Percentiles rank a stretch among this genome's conserved stretches.
These are phyloP conservation scores for Lentinula lateritia DNA, from an alignment of 768 basidiomycete genomes.

Conservation along the genomic window DNA sequence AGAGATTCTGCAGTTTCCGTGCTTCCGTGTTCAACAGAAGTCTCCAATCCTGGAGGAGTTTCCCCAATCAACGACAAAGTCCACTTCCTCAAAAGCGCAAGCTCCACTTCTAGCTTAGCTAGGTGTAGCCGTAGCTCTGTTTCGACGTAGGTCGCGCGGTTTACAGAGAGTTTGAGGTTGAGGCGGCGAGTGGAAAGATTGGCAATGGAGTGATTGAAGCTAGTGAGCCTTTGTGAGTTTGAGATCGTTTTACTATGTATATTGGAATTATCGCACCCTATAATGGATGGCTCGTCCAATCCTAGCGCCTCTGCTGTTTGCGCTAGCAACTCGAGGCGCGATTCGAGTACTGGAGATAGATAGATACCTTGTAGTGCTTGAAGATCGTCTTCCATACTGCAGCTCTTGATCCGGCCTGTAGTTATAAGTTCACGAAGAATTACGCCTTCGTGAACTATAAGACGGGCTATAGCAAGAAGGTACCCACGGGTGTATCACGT, in stretches of 20 bases:
- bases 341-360: background rate
- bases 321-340: background rate
- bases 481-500: no score
- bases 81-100: slow-evolving; percentile 32
- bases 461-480: no score
- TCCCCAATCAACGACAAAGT: background rate
- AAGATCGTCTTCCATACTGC: background rate
- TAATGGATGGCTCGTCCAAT: background rate
- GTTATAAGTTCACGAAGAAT: no score
- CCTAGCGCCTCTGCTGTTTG: background rate
- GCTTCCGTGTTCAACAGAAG: slow-evolving; percentile 13
- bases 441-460: no score
- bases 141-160: slow-evolving; percentile 28
- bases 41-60: slow-evolving; percentile 15
- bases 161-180: slow-evolving; percentile 23
- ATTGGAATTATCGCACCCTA: background rate
- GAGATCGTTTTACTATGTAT: no score
- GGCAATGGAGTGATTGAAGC: slow-evolving; percentile 32
- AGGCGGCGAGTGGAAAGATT: slow-evolving; percentile 26
- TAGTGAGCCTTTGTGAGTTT: slow-evolving; percentile 8
- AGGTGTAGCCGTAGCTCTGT: slow-evolving; percentile 31
- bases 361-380: background rate
- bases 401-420: no score
- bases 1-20: slow-evolving; percentile 24
- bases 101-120: slow-evolving; percentile 27